Percentiles rank a stretch among this genome's conserved stretches.
Conservation (phyloP, 2,329 filamentous ascomycete genomes). For the Pseudocercospora eumusae region DNA sequence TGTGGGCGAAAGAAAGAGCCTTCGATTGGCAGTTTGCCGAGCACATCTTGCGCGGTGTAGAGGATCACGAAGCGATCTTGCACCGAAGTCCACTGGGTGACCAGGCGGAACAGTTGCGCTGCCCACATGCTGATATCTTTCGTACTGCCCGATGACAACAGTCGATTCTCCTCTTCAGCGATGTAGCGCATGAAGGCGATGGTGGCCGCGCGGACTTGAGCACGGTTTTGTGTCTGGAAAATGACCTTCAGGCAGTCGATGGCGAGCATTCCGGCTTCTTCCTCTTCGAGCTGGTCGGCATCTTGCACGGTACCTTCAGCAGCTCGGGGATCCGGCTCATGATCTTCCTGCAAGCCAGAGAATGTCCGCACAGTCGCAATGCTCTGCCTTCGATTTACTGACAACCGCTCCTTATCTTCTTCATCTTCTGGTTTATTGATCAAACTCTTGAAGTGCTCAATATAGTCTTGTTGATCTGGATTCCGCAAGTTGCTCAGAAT, state of each 20-base stretch:
- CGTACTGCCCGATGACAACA: slow-evolving; percentile 13
- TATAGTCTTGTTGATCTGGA: slow-evolving; percentile 64
- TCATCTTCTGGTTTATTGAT: slow-evolving; percentile 68
- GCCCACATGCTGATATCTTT: slow-evolving; percentile 63
- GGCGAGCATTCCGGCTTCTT: slow-evolving; percentile 81
- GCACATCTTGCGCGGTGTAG: slow-evolving; percentile 74
- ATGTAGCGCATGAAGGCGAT: slow-evolving; percentile 74
- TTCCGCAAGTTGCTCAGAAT: slow-evolving; percentile 85
- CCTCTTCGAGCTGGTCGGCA: slow-evolving; percentile 84
- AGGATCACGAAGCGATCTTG: slow-evolving; percentile 92
- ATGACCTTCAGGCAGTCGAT: slow-evolving; percentile 84
- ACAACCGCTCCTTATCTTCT: slow-evolving; percentile 59
- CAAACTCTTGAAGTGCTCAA: slow-evolving; percentile 68
- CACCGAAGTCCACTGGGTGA: slow-evolving; percentile 85
- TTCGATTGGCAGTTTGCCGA: slow-evolving; percentile 70
- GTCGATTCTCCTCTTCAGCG: slow-evolving; percentile 36
- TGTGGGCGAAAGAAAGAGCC: slow-evolving; percentile 66
- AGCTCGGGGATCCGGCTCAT: slow-evolving; percentile 64
- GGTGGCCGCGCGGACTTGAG: slow-evolving; percentile 78
- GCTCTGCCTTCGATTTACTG: slow-evolving; percentile 69
- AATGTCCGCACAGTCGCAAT: slow-evolving; percentile 75
- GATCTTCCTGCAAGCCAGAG: slow-evolving; percentile 52
- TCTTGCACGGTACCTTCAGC: slow-evolving; percentile 81
- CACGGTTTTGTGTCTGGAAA: slow-evolving; percentile 77
- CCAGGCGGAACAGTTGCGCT: slow-evolving; percentile 74